These are phyloP conservation scores for Porphyra umbilicalis DNA, from an alignment of 31 red algal species.

Conservation along the genomic window DNA sequence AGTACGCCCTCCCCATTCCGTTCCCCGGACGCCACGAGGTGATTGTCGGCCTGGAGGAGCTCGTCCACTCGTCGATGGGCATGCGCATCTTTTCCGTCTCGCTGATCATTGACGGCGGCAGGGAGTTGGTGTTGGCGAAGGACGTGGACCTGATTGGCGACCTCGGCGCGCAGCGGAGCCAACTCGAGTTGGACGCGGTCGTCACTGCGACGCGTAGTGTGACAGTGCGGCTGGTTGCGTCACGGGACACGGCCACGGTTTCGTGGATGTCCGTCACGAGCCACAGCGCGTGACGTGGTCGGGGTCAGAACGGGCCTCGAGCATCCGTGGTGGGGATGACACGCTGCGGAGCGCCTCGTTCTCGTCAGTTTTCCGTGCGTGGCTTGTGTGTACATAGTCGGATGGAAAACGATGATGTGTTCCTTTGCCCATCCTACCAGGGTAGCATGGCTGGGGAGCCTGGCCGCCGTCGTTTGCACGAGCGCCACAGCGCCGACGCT, in stretches of 20 bases:
- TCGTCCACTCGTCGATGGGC: background rate
- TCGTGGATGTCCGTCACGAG: background rate
- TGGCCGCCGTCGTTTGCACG: no score
- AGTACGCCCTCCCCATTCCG: background rate
- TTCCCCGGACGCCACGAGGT: background rate
- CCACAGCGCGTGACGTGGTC: background rate
- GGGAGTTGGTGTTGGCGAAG: background rate
- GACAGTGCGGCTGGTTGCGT: background rate
- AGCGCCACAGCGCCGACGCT: no score
- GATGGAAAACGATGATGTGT: no score
- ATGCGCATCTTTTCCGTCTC: background rate
- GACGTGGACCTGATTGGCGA: background rate
- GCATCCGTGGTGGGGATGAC: no score
- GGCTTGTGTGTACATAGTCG: no score
- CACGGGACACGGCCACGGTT: background rate
- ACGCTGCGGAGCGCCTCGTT: no score
- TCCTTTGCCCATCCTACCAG: no score
- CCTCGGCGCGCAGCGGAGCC: background rate
- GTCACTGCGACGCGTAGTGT: background rate
- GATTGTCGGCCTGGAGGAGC: background rate
- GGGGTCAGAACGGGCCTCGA: no score
- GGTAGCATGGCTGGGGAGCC: no score
- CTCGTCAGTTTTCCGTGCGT: no score
- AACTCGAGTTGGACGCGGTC: background rate
- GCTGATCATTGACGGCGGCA: background rate